Evolutionary conservation across 1,139 yeast genomes (phyloP).

Genomic region (Yamadazyma dushanensis): DNA sequence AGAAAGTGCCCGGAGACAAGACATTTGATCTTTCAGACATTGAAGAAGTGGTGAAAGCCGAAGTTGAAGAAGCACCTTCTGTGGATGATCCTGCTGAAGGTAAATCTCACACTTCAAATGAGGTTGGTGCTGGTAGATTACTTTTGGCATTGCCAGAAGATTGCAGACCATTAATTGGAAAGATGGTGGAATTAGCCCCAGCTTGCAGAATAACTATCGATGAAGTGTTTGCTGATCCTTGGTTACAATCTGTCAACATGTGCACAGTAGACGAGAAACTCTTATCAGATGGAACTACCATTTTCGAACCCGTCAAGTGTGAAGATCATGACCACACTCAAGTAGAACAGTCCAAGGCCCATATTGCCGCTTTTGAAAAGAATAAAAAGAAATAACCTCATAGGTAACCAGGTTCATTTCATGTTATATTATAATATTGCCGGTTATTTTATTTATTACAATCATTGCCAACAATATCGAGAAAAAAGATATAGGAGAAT

Average conservation of each 20-base stretch:
- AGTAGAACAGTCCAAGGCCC: slow-evolving; percentile 93
- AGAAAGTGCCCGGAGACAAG: slow-evolving; percentile 33
- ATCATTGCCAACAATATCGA: background rate
- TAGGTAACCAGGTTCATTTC: background rate
- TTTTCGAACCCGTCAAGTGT: slow-evolving; percentile 37
- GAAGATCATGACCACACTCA: slow-evolving; percentile 77
- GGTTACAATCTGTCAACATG: slow-evolving; percentile 68
- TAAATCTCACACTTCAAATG: slow-evolving; percentile 52
- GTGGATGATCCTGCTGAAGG: slow-evolving; percentile 25
- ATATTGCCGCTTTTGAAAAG: slow-evolving; percentile 89
- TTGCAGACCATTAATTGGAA: slow-evolving; percentile 61
- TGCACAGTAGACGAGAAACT: slow-evolving; percentile 56
- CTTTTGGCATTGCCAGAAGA: slow-evolving; percentile 70
- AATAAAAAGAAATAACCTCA: slow-evolving; percentile 54
- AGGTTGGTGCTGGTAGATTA: slow-evolving; percentile 70
- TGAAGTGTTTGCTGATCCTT: slow-evolving; percentile 76
- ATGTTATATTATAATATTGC: background rate
- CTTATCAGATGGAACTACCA: slow-evolving; percentile 32
- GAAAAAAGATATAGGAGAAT: too few relatives aligned
- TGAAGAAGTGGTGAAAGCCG: slow-evolving; percentile 27
- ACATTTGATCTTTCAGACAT: slow-evolving; percentile 30
- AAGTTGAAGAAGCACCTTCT: slow-evolving; percentile 4
- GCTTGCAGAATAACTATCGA: slow-evolving; percentile 85
- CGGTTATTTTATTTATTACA: too few relatives aligned
- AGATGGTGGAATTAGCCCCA: slow-evolving; percentile 81